These are phyloP conservation scores for Rhizomucor miehei DNA, from an alignment of 371 early-diverging fungal genomes.

Conservation along the genomic window DNA sequence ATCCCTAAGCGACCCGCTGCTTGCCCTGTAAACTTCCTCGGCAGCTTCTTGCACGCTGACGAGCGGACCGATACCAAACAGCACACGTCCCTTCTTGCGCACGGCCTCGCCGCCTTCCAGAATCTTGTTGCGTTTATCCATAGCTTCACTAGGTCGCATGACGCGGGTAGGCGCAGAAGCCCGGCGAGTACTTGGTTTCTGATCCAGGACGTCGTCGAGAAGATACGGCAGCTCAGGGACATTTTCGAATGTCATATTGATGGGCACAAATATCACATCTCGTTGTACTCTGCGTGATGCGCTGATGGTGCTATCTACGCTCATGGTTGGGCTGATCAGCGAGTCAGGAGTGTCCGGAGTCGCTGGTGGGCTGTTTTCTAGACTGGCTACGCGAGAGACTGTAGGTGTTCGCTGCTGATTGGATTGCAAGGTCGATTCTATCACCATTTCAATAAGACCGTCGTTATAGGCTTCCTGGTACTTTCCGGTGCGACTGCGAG, in stretches of 20 bases:
- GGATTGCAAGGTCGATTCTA: slow-evolving; percentile 44
- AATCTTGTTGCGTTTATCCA: slow-evolving; percentile 34
- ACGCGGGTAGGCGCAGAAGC: slow-evolving; percentile 8
- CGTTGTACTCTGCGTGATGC: slow-evolving; percentile 20
- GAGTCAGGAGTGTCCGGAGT: slow-evolving; percentile 33
- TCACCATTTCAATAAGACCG: slow-evolving; percentile 46
- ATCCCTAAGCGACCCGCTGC: slow-evolving; percentile 11
- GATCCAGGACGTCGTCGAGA: slow-evolving; percentile 44
- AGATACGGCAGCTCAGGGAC: slow-evolving; percentile 42
- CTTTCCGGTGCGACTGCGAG: slow-evolving; percentile 46
- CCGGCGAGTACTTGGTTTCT: slow-evolving; percentile 20
- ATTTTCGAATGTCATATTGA: slow-evolving; percentile 48
- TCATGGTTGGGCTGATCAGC: slow-evolving; percentile 26
- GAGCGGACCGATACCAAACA: slow-evolving; percentile 40
- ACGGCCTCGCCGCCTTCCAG: slow-evolving; percentile 16
- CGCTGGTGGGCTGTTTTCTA: slow-evolving; percentile 33
- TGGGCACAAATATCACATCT: slow-evolving; percentile 44
- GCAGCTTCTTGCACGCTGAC: slow-evolving; percentile 45
- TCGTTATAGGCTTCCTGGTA: slow-evolving; percentile 39
- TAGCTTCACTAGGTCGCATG: slow-evolving; percentile 41
- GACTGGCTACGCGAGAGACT: slow-evolving; percentile 15
- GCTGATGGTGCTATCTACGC: slow-evolving; percentile 29
- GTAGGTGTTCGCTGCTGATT: slow-evolving; percentile 31
- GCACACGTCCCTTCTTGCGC: slow-evolving; percentile 34
- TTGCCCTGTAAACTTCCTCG: slow-evolving; percentile 17